Percentiles rank a stretch among this genome's conserved stretches.
Evolutionary conservation across 2,329 filamentous ascomycete species (phyloP).

Genomic region (Aureobasidium mangrovei): DNA sequence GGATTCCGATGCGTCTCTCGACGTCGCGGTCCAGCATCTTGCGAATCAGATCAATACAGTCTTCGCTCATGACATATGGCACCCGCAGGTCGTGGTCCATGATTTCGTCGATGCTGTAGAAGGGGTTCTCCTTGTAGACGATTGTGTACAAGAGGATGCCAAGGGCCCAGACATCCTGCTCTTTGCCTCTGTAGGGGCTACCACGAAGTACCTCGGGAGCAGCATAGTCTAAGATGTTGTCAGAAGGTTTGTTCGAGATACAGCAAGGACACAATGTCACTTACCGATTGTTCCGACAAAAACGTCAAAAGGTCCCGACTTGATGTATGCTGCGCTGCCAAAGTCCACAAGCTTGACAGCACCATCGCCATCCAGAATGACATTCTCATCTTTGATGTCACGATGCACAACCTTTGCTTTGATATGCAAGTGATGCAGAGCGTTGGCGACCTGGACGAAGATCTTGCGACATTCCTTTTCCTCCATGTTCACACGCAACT

Average conservation of each 20-base stretch:
- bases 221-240: slow-evolving; percentile 65
- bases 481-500: slow-evolving; percentile 91
- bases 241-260: neutral
- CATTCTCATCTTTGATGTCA: slow-evolving; percentile 98
- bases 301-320: slow-evolving; percentile 95
- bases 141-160: slow-evolving; percentile 97
- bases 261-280: slow-evolving; percentile 24
- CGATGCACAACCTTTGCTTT: slow-evolving; percentile 89
- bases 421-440: slow-evolving; percentile 83
- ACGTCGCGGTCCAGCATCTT: slow-evolving; percentile 91
- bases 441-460: slow-evolving; percentile 84
- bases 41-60: slow-evolving; percentile 84
- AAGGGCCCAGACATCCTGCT: slow-evolving; percentile 96
- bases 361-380: slow-evolving; percentile 89
- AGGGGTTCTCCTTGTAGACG: slow-evolving; percentile 98
- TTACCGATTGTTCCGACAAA: slow-evolving; percentile 97
- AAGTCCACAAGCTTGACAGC: slow-evolving; percentile 97
- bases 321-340: slow-evolving; percentile 95
- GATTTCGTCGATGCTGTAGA: slow-evolving; percentile 98
- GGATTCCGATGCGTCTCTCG: slow-evolving; percentile 71
- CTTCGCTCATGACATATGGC: slow-evolving; percentile 79
- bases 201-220: slow-evolving; percentile 96
- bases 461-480: slow-evolving; percentile 90
- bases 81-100: slow-evolving; percentile 93
- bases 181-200: slow-evolving; percentile 84